Evolutionary conservation across 768 basidiomycete genomes (phyloP).

Genomic region (Tulasnella sp.): DNA sequence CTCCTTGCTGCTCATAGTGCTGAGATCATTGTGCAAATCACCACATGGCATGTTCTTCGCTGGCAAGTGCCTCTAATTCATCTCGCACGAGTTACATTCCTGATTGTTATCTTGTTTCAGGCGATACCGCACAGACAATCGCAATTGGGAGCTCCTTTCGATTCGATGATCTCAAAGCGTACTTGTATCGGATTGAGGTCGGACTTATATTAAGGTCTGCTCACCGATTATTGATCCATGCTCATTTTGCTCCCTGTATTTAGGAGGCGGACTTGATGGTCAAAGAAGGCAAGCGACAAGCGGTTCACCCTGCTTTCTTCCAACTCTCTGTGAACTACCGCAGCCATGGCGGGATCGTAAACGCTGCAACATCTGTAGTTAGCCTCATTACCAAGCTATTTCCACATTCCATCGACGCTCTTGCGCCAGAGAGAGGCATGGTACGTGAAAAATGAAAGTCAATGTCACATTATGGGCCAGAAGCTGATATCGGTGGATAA

Average conservation of each 20-base stretch:
- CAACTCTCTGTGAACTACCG: constrained; percentile 10
- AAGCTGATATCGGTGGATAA: too few relatives aligned
- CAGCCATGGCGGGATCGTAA: constrained; percentile 10
- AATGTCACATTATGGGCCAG: too few relatives aligned
- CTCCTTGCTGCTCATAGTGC: background rate
- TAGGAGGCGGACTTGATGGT: background rate
- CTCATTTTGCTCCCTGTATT: background rate
- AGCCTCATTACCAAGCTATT: background rate
- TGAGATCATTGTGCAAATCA: background rate
- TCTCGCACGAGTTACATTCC: too few relatives aligned
- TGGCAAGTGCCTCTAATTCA: background rate
- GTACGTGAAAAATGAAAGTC: background rate
- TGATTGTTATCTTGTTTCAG: too few relatives aligned
- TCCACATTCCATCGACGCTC: background rate
- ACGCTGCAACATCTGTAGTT: constrained; percentile 1
- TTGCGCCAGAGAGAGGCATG: background rate
- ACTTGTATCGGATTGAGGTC: constrained; percentile 5
- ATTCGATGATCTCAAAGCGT: constrained; percentile 10
- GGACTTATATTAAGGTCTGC: background rate
- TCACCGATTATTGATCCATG: background rate
- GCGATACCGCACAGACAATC: constrained; percentile 12
- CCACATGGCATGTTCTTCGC: constrained; percentile 12
- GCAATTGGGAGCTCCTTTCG: constrained; percentile 4
- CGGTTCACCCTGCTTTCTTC: constrained; percentile 6
- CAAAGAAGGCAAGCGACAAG: background rate